Evolutionary conservation across 2,329 filamentous ascomycete genomes (phyloP).

Genomic region (Sclerotiophoma versabilis): DNA sequence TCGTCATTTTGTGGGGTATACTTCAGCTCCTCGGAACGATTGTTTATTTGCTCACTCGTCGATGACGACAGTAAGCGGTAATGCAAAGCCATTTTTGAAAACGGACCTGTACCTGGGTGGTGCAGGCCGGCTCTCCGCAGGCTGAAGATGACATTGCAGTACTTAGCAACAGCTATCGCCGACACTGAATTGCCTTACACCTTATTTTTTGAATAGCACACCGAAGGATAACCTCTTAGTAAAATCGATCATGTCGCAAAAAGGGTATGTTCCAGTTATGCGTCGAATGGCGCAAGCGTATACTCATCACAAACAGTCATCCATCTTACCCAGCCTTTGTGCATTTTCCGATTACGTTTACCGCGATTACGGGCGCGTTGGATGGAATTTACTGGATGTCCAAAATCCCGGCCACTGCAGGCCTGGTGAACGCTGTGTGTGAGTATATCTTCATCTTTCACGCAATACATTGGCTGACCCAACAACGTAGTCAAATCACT

Average conservation of each 20-base stretch:
- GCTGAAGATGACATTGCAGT: not conserved
- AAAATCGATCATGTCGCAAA: conserved; percentile 8
- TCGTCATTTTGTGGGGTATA: not conserved
- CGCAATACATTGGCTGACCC: not conserved
- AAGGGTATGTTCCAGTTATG: not conserved
- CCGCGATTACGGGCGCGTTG: conserved; percentile 51
- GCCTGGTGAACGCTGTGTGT: conserved; percentile 42
- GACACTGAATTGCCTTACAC: not conserved
- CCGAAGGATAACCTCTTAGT: not conserved
- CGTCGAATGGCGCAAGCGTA: not conserved
- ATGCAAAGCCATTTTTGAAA: conserved; percentile 2
- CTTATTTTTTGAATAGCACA: too few species aligned
- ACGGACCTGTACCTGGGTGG: not conserved
- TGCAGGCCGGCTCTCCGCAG: conserved; percentile 17
- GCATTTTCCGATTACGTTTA: conserved; percentile 58
- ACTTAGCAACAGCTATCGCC: not conserved
- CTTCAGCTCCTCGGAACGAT: conserved; percentile 3
- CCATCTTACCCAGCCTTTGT: conserved; percentile 56
- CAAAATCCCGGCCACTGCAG: conserved; percentile 41
- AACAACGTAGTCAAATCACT: conserved; percentile 32
- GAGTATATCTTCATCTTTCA: not conserved
- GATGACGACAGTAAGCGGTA: conserved; percentile 20
- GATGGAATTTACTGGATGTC: conserved; percentile 50
- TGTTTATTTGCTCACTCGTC: conserved; percentile 10
- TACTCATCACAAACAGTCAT: conserved; percentile 38